These are phyloP conservation scores for Thalassiosira livingstoniorum DNA, from an alignment of 352 stramenopile species.

Conservation along the genomic window DNA sequence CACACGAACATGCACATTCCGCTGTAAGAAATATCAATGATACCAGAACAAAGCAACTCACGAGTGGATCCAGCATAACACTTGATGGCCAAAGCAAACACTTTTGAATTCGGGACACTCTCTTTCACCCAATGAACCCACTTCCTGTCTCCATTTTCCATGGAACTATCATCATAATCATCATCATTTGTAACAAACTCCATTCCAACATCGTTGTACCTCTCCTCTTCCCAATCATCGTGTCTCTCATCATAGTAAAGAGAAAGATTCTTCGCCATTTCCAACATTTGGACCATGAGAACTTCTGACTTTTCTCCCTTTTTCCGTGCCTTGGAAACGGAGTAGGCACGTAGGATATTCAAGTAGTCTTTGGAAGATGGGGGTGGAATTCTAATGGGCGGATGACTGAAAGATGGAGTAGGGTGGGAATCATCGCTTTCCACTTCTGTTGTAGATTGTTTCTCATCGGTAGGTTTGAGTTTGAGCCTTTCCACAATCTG, in stretches of 20 bases:
- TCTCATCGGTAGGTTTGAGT: not conserved
- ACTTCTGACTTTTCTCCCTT: constrained; percentile 57
- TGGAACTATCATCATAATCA: not conserved
- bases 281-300: constrained; percentile 47
- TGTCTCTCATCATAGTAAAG: constrained; percentile 30
- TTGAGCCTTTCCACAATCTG: constrained; percentile 24
- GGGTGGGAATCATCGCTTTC: not conserved
- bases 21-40: too few species aligned
- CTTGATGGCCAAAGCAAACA: constrained; percentile 62
- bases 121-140: constrained; percentile 42
- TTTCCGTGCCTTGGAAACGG: constrained; percentile 48
- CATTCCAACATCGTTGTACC: constrained; percentile 36
- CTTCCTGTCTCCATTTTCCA: constrained; percentile 10
- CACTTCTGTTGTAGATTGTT: not conserved
- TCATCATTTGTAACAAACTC: constrained; percentile 12
- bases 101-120: constrained; percentile 62
- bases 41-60: too few species aligned
- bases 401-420: not conserved
- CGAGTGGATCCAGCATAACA: constrained; percentile 63
- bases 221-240: constrained; percentile 8
- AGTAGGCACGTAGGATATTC: constrained; percentile 56
- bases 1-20: too few species aligned
- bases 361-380: constrained; percentile 55
- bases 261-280: constrained; percentile 42
- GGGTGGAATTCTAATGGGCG: constrained; percentile 42